phyloP scores from a whole-genome alignment of 768 basidiomycete species.

The Asterophora parasitica region DNA sequence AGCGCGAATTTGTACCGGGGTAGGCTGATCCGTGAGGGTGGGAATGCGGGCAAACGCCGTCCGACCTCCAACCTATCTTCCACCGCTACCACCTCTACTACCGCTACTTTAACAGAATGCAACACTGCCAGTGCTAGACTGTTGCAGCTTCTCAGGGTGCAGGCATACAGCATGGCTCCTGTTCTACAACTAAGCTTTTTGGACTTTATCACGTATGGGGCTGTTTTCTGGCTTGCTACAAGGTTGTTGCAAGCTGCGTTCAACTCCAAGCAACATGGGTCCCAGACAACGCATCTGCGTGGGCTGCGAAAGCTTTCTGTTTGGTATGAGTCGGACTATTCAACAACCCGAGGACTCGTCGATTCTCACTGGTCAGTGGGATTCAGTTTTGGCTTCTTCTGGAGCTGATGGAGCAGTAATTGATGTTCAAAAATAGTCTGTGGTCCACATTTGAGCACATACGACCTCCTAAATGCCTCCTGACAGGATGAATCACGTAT shows the following conservation, averaged over 20 bases:
- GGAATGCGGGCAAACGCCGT: too few species aligned
- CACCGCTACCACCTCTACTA: too few species aligned
- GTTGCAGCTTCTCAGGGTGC: too few species aligned
- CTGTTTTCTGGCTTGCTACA: slow-evolving; percentile 3
- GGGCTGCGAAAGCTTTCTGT: slow-evolving; percentile 41
- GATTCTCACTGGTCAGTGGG: slow-evolving; percentile 38
- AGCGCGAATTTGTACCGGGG: too few species aligned
- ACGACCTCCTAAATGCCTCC: slow-evolving; percentile 27
- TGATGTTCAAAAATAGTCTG: slow-evolving; percentile 44
- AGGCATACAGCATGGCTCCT: slow-evolving; percentile 5
- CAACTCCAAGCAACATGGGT: neutral
- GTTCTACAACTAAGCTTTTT: slow-evolving; percentile 4
- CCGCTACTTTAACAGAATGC: too few species aligned
- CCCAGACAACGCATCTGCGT: slow-evolving; percentile 29
- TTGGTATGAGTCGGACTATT: slow-evolving; percentile 32
- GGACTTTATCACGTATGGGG: slow-evolving; percentile 7
- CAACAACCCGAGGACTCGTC: slow-evolving; percentile 25
- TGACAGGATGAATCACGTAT: slow-evolving; percentile 40
- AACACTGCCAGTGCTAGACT: too few species aligned
- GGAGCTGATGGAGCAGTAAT: slow-evolving; percentile 38
- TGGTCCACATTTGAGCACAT: slow-evolving; percentile 20
- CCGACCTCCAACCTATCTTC: too few species aligned
- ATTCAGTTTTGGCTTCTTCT: slow-evolving; percentile 16
- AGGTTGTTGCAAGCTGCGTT: slow-evolving; percentile 3
- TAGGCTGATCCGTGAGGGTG: too few species aligned